Evolutionary conservation across 805 yeast species (phyloP).

Genomic region (Metschnikowia kofuensis): DNA sequence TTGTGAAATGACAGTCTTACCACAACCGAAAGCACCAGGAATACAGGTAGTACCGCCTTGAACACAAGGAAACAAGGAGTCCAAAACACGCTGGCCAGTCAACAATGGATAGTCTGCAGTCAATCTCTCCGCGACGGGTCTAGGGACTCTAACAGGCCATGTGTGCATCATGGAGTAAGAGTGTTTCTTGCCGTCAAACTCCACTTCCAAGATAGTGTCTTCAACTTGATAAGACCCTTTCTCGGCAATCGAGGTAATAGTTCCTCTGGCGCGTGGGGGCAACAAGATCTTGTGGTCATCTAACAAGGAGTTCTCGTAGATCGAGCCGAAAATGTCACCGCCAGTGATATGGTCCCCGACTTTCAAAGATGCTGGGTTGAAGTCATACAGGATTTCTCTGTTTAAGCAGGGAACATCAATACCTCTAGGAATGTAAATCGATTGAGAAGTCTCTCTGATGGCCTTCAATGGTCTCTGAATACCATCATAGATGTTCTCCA

Average conservation of each 20-base stretch:
- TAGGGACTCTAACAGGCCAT: slow-evolving; percentile 99
- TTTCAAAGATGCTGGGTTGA: slow-evolving; percentile 71
- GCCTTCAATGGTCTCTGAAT: slow-evolving; percentile 98
- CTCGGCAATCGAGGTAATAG: slow-evolving; percentile 83
- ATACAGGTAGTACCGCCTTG: slow-evolving; percentile 99
- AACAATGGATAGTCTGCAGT: slow-evolving; percentile 92
- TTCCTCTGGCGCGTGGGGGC: slow-evolving; percentile 99
- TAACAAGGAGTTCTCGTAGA: slow-evolving; percentile 89
- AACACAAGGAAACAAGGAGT: slow-evolving; percentile 96
- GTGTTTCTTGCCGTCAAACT: slow-evolving; percentile 82
- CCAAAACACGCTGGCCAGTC: slow-evolving; percentile 98
- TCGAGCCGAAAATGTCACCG: slow-evolving; percentile 94
- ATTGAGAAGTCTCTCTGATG: slow-evolving; percentile 80
- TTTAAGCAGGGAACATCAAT: slow-evolving; percentile 93
- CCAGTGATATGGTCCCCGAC: slow-evolving; percentile 98
- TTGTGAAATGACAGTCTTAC: slow-evolving; percentile 97
- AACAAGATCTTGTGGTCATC: slow-evolving; percentile 90
- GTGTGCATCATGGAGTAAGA: slow-evolving; percentile 94
- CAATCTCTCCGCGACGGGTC: slow-evolving; percentile 94
- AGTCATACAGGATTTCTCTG: slow-evolving; percentile 80
- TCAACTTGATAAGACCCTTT: slow-evolving; percentile 90
- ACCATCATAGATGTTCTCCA: slow-evolving; percentile 99
- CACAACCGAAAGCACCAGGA: slow-evolving; percentile 99
- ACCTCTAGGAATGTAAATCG: slow-evolving; percentile 98
- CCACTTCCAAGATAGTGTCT: slow-evolving; percentile 87